Conservation (phyloP, 2,329 filamentous ascomycete species). For the Diplocarpon rosae region DNA sequence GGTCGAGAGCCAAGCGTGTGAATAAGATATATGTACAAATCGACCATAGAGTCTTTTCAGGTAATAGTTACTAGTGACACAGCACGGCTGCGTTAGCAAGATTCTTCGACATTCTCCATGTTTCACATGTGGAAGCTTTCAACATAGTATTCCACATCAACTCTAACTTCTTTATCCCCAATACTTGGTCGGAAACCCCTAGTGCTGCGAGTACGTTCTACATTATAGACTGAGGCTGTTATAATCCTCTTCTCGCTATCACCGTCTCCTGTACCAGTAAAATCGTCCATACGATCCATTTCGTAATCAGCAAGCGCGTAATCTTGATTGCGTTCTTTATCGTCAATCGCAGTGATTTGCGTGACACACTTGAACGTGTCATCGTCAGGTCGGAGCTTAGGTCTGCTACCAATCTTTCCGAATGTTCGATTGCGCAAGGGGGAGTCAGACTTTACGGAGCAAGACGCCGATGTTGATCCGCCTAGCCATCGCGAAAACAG, state of each 20-base stretch:
- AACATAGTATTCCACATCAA: too few relatives aligned
- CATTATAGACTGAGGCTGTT: too few relatives aligned
- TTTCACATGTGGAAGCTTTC: too few relatives aligned
- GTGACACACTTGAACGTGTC: conserved; percentile 7
- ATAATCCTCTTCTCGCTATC: conserved; percentile 7
- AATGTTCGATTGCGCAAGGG: neutral
- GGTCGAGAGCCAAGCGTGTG: too few relatives aligned
- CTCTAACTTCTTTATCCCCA: too few relatives aligned
- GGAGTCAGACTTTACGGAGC: conserved; percentile 1
- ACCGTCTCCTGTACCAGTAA: neutral
- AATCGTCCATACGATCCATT: conserved; percentile 2
- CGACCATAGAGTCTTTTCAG: too few relatives aligned
- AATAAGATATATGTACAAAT: too few relatives aligned
- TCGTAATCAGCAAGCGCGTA: neutral
- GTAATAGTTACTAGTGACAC: too few relatives aligned
- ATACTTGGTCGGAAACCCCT: too few relatives aligned
- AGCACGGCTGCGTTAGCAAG: too few relatives aligned
- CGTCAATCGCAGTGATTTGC: conserved; percentile 2
- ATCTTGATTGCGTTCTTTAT: neutral
- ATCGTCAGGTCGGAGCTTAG: conserved; percentile 6
- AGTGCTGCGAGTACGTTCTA: too few relatives aligned
- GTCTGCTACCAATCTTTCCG: conserved; percentile 5
- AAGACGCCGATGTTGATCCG: conserved; percentile 1
- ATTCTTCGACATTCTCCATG: too few relatives aligned
- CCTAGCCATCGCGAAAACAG: conserved; percentile 6